Evolutionary conservation across 176 grass and related monocot genomes (phyloP).

Genomic region (Alloteropsis semialata): DNA sequence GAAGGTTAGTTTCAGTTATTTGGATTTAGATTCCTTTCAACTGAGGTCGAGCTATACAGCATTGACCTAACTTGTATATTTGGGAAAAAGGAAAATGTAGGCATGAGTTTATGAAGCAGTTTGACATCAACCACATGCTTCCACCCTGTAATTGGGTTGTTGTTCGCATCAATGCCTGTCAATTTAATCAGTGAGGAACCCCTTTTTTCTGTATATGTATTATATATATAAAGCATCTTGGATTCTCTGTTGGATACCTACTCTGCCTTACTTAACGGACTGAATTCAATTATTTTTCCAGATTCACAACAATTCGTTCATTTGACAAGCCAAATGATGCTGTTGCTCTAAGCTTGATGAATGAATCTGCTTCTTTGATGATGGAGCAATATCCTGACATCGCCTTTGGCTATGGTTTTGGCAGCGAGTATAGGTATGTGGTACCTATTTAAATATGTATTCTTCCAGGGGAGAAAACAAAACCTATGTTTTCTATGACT

Average conservation of each 20-base stretch:
- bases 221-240: not conserved
- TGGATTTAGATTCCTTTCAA: conserved; percentile 16
- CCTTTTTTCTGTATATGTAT: not conserved
- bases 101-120: conserved; percentile 68
- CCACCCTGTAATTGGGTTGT: conserved; percentile 69
- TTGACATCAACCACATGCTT: conserved; percentile 47
- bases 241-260: not conserved
- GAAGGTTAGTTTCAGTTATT: conserved; percentile 47
- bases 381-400: conserved; percentile 68
- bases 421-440: conserved; percentile 68
- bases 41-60: not conserved
- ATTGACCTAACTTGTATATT: conserved; percentile 23
- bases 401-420: conserved; percentile 74
- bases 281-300: conserved; percentile 18
- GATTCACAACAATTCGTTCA: conserved; percentile 55
- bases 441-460: not conserved
- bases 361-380: conserved; percentile 60
- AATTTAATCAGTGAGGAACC: conserved; percentile 59
- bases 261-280: conserved; percentile 7
- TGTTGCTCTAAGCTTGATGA: conserved; percentile 64
- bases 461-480: conserved; percentile 6
- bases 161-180: conserved; percentile 56
- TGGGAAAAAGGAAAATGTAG: conserved; percentile 41
- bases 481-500: not conserved
- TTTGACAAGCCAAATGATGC: conserved; percentile 86